Evolutionary conservation across 1,284 basidiomycete species (phyloP).

Genomic region (Tilletia walkeri): DNA sequence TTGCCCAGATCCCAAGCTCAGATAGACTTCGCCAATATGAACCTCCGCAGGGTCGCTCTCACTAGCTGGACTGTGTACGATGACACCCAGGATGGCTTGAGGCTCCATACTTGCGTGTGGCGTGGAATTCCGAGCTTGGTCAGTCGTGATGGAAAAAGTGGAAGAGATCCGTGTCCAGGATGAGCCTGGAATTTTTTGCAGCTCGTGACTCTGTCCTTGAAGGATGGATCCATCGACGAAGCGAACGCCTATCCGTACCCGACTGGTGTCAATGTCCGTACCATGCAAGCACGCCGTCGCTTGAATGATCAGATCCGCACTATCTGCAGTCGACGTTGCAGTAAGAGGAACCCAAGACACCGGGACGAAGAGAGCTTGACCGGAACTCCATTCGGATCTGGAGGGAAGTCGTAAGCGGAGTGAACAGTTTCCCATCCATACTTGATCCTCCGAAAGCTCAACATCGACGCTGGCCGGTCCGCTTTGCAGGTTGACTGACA

Average conservation of each 20-base stretch:
- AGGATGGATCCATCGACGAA: background rate
- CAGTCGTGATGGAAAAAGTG: background rate
- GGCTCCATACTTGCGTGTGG: background rate
- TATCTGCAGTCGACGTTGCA: background rate
- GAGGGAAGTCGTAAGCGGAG: background rate
- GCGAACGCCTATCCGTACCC: background rate
- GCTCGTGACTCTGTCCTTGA: background rate
- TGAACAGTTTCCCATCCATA: background rate
- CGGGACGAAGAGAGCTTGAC: background rate
- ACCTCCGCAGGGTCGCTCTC: background rate
- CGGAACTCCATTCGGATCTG: too few species aligned
- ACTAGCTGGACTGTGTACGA: background rate
- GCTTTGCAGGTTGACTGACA: background rate
- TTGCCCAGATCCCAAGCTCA: background rate
- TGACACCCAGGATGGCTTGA: conserved; percentile 12
- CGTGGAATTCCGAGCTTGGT: background rate
- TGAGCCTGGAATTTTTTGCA: too few species aligned
- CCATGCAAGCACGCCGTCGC: background rate
- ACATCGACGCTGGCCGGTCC: background rate
- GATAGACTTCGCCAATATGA: background rate
- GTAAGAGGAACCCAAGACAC: background rate
- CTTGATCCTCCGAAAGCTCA: background rate
- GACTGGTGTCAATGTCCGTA: background rate
- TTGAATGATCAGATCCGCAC: background rate
- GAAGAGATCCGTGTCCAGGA: background rate